Conservation (phyloP, 352 stramenopile species). For the Globisporangium radiosum region DNA sequence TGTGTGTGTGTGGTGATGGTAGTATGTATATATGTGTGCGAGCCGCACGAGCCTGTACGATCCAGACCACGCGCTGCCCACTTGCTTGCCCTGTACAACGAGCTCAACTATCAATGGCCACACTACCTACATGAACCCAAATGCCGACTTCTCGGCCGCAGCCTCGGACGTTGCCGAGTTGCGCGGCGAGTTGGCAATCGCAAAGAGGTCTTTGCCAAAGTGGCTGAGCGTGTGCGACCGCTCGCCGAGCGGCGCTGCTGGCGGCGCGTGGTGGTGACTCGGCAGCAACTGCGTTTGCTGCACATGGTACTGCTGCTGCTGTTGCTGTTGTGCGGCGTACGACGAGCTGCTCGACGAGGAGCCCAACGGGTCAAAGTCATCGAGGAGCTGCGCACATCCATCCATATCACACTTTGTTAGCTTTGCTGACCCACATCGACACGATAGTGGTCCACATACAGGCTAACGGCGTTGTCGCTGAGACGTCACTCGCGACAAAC, state of each 20-base stretch:
- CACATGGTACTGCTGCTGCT: constrained; percentile 27
- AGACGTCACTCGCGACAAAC: not conserved
- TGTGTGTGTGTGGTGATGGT: too few relatives aligned
- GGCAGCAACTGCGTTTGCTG: constrained; percentile 23
- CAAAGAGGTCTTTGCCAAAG: constrained; percentile 84
- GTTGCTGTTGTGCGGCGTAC: constrained; percentile 18
- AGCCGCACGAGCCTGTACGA: not conserved
- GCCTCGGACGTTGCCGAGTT: constrained; percentile 18
- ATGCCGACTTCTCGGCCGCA: constrained; percentile 55
- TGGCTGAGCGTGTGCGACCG: constrained; percentile 63
- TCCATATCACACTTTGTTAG: too few relatives aligned
- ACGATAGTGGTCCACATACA: too few relatives aligned
- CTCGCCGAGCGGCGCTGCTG: constrained; percentile 35
- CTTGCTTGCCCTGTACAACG: constrained; percentile 1
- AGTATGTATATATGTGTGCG: not conserved
- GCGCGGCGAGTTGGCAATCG: constrained; percentile 77
- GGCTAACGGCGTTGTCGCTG: not conserved
- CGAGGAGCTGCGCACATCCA: constrained; percentile 22
- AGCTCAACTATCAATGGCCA: too few relatives aligned
- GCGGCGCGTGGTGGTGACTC: constrained; percentile 10
- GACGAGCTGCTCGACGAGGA: constrained; percentile 19
- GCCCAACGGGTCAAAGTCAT: constrained; percentile 39
- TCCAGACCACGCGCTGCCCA: not conserved
- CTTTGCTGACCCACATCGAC: too few relatives aligned
- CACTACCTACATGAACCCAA: constrained; percentile 84